Base-by-base conservation (phyloP, 768 basidiomycete species). In the Fistulinella prunicolor region DNA sequence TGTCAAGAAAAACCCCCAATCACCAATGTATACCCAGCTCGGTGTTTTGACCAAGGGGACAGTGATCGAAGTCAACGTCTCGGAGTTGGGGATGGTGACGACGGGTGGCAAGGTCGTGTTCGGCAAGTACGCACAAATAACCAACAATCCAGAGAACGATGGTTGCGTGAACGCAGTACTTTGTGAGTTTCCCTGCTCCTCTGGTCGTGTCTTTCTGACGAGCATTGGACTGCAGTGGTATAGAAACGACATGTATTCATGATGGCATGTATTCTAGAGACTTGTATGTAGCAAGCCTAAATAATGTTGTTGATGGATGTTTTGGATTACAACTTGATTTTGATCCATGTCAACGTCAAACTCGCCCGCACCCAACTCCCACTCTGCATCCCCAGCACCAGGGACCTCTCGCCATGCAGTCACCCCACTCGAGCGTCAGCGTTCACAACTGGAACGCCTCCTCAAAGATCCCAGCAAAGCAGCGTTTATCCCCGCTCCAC, bases 1-100 rank as follows among this genome's bases (percentile, higher is more conserved):
- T 38, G 96, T 99, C 47, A 99, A 99, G 79, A 98, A 98, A 76
- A 99, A 99, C 63, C 96, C 96, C 21, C 96, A 98, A 66, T 96
- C 94, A 17, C 95, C 96, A 0, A 94, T 94, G 89, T 94, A 94
- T 63, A 94, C 93, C 0, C 90, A 93, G 62, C 81, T 94, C 34
- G 95, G 95, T 42, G 96, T 99, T 30, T 80, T 99, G 72, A 98
- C 96, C 4, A 98, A 98, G 69, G 96, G 96, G 41, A 99, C 96
- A 1, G 85, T 99, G 56, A 86, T 99, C 47, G 96, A 99, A 66
- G 95, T 98, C 59, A 98, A 99, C 60, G 93, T 96, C n/a, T 95
- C 94, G 35, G 95, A 98, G 68, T 74, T 98, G 53, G 95, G 95
- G 46, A 86, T 97, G 81, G 95, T 98, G 30, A 97, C 95, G 12